Evolutionary conservation across 352 stramenopile genomes (phyloP), one percentile per base, ranked within the genome.

Genomic region (Nothophytophthora sp.): DNA sequence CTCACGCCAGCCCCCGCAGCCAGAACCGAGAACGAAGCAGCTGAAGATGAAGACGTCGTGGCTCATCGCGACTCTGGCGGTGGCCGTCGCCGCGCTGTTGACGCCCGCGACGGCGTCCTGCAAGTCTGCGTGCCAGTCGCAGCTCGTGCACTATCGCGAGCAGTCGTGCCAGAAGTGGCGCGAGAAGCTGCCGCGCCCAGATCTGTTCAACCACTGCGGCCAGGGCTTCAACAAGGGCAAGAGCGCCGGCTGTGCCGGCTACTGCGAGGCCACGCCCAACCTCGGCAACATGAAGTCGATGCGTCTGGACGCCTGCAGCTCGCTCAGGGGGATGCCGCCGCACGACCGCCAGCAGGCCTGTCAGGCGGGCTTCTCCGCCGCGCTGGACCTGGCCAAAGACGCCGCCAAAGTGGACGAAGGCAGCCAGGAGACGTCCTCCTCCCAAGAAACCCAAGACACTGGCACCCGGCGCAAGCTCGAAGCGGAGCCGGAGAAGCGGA

Each of bases 151-250:
- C 50, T 60, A 62, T 46, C 64, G 69, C 16, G 65, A 77, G 30
- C 29, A 64, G 3, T 65, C 63, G 24, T 82, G 68, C 35, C 39
- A 70, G 36, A 63, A 63, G 25, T 82, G 71, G 65, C 62, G 71
- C 28, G 63, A 76, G 32, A 60, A 42, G 9, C 65, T 82, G 16
- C 71, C 71, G 0, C 68, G 71, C n/a, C 71, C 68, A 1, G 71
- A 82, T 30, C 62, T 82, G 54, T 82, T 73, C 59, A 75, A 70
- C 32, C 63, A 74, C 50, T 82, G 71, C 52, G 60, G 73, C 7
- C 56, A 82, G 22, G 71, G 71, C 11, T 82, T 64, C 50, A 73
- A 69, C 48, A 59, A 41, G 45, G 69, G 71, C 32, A 68, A 69
- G 30, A 51, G 50, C 3, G 68, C 60, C 5, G 71, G 64, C 5